Evolutionary conservation across 1,284 basidiomycete genomes (phyloP), one percentile per base, ranked within the genome.

Genomic region (Peniophora sp.): DNA sequence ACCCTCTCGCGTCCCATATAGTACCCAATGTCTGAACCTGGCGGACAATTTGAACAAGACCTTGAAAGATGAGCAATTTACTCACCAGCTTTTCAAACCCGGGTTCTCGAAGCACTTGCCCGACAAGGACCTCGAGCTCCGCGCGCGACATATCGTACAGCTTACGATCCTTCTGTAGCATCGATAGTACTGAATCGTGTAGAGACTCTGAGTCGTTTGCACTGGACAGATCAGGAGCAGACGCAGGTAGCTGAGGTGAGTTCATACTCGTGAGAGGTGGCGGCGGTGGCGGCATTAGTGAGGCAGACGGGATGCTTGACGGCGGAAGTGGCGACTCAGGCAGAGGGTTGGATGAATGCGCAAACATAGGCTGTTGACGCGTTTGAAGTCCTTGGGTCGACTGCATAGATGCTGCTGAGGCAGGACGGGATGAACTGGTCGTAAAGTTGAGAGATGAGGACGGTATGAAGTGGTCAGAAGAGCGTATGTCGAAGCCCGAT

Each of bases 71-170:
- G 44, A 6, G 37, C 14, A 45, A 14, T 12, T 6, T 32, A 51
- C 61, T 46, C 44, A 67, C 67, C 56, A 68, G 47, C 27, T 64
- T 54, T 18, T 49, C 51, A 52, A 68, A 68, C 2, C 63, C 64
- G 2, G 68, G 64, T 53, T 67, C 67, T 14, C 66, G 59, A 6
- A 68, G 45, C 5, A 67, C 58, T 17, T 60, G 54, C 1, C 62
- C 62, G 6, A 69, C 60, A 11, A 69, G 52, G 8, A 37, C 47
- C 53, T 69, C 66, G n/a, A 69, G 55, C 3, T 68, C 65, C 1
- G 51, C 53, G 10, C 48, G 53, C 12, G 65, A 47, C 2, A 69
- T 57, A 18, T 57, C 51, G 41, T 65, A 63, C 12, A 68, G n/a
- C 6, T 24, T 24, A 22, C 23, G 43, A 20, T 22, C 20, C 43